These are phyloP conservation scores for Ophiorrhiza pumila DNA, from an alignment of 257 asterid species.

Conservation along the genomic window DNA sequence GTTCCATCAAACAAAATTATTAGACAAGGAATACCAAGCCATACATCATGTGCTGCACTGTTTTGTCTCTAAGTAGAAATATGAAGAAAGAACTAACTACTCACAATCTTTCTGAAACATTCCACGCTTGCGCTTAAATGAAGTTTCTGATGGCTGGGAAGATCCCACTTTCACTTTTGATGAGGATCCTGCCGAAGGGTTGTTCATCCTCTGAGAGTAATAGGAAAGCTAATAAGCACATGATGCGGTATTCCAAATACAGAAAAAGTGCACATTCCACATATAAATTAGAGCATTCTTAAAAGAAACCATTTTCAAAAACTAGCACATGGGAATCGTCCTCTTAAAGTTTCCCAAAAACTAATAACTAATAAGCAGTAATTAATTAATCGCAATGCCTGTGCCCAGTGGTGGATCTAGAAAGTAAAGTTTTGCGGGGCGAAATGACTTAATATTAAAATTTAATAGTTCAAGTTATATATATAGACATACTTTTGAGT, in stretches of 20 bases:
- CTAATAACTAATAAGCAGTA: neutral
- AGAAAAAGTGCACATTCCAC: too few relatives aligned
- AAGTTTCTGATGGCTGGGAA: conserved; percentile 66
- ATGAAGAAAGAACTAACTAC: conserved; percentile 25
- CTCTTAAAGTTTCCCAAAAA: too few relatives aligned
- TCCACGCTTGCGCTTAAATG: conserved; percentile 84
- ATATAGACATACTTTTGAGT: too few relatives aligned
- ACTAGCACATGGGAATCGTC: too few relatives aligned
- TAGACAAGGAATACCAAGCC: neutral
- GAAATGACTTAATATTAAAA: too few relatives aligned
- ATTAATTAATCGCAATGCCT: neutral
- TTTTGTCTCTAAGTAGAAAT: neutral
- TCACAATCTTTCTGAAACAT: conserved; percentile 91
- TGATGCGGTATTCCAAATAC: too few relatives aligned
- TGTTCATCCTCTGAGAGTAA: conserved; percentile 52
- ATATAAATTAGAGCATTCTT: too few relatives aligned
- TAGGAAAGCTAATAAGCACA: neutral
- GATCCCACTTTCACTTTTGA: conserved; percentile 63
- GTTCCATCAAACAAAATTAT: conserved; percentile 26
- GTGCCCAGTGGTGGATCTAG: too few relatives aligned
- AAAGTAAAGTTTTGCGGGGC: too few relatives aligned
- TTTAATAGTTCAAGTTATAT: too few relatives aligned
- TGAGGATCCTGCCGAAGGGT: conserved; percentile 44
- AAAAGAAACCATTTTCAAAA: too few relatives aligned
- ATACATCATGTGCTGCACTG: neutral